A percentile compares a stretch with the other conserved stretches of the same genome.
phyloP scores from a whole-genome alignment of 352 stramenopile species.

The Phytophthora uliginosa region DNA sequence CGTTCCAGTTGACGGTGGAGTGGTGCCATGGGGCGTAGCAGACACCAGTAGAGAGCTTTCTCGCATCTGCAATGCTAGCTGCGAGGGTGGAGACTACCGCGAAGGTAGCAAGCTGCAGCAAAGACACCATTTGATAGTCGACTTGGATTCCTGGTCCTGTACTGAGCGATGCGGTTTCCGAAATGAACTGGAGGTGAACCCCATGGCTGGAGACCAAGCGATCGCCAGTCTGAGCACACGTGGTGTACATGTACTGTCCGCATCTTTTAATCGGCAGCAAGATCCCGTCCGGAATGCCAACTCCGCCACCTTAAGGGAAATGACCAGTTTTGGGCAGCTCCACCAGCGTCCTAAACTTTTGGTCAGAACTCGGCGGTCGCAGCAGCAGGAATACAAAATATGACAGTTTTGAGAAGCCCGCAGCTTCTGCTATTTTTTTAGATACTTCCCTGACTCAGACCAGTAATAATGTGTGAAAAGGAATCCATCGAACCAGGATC shows the following conservation, averaged over 20 bases:
- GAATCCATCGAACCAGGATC: too few species aligned
- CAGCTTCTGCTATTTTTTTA: too few species aligned
- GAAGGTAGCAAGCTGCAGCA: not conserved
- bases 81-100: not conserved
- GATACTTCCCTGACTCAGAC: too few species aligned
- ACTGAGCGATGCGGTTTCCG: not conserved
- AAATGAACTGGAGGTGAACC: not conserved
- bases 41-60: not conserved
- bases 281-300: too few species aligned
- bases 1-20: not conserved
- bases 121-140: not conserved
- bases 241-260: not conserved
- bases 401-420: too few species aligned
- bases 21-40: not conserved
- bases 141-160: not conserved
- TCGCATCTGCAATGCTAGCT: not conserved
- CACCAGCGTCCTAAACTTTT: too few species aligned
- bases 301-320: too few species aligned
- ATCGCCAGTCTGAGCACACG: not conserved
- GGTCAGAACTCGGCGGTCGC: too few species aligned
- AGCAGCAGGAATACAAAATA: too few species aligned
- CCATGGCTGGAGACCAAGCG: not conserved
- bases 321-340: too few species aligned
- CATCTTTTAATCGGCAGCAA: not conserved
- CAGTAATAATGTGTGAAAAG: too few species aligned